Evolutionary conservation across 306 rosid species (phyloP).

Genomic region (Benincasa hispida): DNA sequence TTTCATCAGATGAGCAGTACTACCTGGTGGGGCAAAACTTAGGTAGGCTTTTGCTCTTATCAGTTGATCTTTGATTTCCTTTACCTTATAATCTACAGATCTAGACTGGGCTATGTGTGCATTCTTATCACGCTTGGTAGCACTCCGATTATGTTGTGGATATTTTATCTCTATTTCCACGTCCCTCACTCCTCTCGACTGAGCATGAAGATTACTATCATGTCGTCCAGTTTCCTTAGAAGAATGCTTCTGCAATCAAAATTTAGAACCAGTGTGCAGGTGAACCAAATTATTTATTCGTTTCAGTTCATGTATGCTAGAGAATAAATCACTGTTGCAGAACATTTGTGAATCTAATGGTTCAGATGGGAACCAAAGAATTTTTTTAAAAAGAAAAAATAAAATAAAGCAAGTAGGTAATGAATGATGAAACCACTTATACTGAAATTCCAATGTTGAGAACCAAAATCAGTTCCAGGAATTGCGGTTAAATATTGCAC

Average conservation of each 20-base stretch:
- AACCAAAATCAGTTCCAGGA: not conserved
- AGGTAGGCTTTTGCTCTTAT: conserved; percentile 76
- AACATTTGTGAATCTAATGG: not conserved
- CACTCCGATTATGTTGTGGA: conserved; percentile 13
- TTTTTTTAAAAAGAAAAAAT: no score
- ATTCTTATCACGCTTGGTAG: conserved; percentile 21
- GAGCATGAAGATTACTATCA: conserved; percentile 20
- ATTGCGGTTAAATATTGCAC: not conserved
- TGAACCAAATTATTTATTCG: not conserved
- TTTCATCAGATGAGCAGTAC: conserved; percentile 57
- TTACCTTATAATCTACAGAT: conserved; percentile 38
- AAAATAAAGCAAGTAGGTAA: not conserved
- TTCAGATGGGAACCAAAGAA: not conserved
- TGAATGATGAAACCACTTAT: not conserved
- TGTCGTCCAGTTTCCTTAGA: conserved; percentile 14
- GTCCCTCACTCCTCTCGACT: conserved; percentile 14
- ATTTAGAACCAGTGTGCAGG: not conserved
- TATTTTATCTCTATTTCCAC: conserved; percentile 11
- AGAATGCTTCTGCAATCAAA: conserved; percentile 30
- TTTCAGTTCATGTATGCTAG: not conserved
- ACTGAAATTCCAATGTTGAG: not conserved
- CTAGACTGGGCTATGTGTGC: conserved; percentile 14
- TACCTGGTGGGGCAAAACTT: conserved; percentile 48
- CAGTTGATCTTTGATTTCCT: conserved; percentile 75
- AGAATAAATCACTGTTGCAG: not conserved